Evolutionary conservation across 208 protist genomes (phyloP).

Genomic region (Acanthamoeba polyphaga): DNA sequence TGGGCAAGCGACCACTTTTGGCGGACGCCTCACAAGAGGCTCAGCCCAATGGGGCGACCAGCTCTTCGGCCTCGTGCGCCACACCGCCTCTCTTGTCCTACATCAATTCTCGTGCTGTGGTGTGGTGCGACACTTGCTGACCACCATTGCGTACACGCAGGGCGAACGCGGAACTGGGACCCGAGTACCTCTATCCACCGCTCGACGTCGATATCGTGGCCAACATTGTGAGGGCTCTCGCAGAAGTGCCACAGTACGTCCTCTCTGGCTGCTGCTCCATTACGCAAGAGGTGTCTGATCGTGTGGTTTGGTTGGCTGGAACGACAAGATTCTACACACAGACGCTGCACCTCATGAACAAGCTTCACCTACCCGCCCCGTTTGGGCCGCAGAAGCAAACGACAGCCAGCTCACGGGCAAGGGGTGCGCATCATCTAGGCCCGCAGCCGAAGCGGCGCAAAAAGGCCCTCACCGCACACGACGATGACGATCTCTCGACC

Average conservation of each 20-base stretch:
- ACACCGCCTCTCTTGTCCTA: neutral
- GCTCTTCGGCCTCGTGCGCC: neutral
- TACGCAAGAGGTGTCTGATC: too few species aligned
- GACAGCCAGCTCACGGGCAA: neutral
- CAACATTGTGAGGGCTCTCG: slow-evolving; percentile 39
- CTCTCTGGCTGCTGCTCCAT: too few species aligned
- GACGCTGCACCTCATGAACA: slow-evolving; percentile 71
- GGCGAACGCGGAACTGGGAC: neutral
- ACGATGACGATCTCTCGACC: neutral
- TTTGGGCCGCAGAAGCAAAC: neutral
- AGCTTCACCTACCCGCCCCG: slow-evolving; percentile 29
- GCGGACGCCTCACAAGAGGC: neutral
- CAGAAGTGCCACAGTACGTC: slow-evolving; percentile 2
- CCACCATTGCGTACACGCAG: neutral
- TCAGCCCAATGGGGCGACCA: neutral
- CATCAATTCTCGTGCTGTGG: neutral
- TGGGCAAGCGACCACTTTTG: neutral
- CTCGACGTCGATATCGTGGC: neutral
- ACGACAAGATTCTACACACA: slow-evolving; percentile 54
- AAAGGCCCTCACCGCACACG: neutral
- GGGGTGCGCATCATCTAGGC: too few species aligned
- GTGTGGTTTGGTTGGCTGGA: neutral
- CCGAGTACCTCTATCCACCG: slow-evolving; percentile 21
- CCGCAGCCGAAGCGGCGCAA: neutral
- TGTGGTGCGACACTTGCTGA: neutral